phyloP scores from a whole-genome alignment of 148 eudicot species.

The Polygonum aviculare region DNA sequence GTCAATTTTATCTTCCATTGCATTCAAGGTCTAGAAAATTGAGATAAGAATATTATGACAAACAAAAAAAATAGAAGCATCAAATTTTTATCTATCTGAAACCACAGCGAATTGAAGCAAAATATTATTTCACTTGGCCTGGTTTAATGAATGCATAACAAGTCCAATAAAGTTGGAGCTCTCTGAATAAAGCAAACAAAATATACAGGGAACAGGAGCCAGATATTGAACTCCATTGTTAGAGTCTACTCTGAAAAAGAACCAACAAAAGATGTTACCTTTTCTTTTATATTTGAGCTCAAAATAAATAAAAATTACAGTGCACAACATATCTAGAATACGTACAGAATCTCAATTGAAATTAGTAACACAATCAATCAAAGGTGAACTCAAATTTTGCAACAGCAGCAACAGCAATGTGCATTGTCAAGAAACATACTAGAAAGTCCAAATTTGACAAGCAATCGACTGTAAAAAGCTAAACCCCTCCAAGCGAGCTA shows the following conservation, averaged over 20 bases:
- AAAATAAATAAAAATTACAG: neutral
- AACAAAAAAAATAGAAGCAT: neutral
- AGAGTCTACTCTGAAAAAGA: conserved; percentile 6
- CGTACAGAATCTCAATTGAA: too few species aligned
- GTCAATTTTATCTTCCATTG: neutral
- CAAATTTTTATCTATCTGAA: neutral
- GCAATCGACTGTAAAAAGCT: neutral
- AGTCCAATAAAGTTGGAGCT: conserved; percentile 2
- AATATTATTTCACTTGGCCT: neutral
- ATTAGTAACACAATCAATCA: neutral
- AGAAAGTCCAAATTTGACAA: neutral
- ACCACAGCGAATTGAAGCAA: conserved; percentile 2
- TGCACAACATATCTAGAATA: conserved; percentile 5
- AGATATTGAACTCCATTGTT: conserved; percentile 1
- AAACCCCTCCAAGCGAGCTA: neutral
- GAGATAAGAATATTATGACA: neutral
- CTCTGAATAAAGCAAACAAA: conserved; percentile 1
- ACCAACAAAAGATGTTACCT: conserved; percentile 2
- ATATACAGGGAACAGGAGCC: conserved; percentile 4
- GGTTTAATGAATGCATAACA: conserved; percentile 8
- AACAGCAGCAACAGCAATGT: neutral
- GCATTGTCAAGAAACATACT: neutral
- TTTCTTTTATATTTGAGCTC: neutral
- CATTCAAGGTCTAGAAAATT: neutral
- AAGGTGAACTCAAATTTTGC: neutral